phyloP scores from a whole-genome alignment of 352 stramenopile species.

The Pythium chondricola region DNA sequence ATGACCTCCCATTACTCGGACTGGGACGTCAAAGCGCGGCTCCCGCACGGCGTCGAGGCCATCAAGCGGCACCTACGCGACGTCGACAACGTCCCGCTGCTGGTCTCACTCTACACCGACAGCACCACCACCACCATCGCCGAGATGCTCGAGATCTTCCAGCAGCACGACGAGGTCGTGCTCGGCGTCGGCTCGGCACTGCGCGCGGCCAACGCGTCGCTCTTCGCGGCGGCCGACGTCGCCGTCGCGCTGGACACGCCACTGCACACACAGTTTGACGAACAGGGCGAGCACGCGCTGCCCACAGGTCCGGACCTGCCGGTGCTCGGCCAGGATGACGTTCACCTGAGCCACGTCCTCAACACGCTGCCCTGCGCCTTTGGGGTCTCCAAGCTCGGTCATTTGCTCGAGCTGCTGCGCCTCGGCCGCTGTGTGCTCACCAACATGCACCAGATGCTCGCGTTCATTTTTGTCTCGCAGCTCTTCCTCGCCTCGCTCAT shows the following conservation, averaged over 20 bases:
- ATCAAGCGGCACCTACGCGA: slow-evolving; percentile 96
- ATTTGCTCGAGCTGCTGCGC: slow-evolving; percentile 79
- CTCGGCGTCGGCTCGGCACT: slow-evolving; percentile 76
- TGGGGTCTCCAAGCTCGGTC: slow-evolving; percentile 56
- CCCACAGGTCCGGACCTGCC: slow-evolving; percentile 46
- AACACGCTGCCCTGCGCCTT: slow-evolving; percentile 80
- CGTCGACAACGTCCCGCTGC: slow-evolving; percentile 97
- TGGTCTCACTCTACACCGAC: slow-evolving; percentile 98
- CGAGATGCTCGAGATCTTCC: slow-evolving; percentile 90
- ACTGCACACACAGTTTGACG: slow-evolving; percentile 68
- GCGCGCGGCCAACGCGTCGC: slow-evolving; percentile 61
- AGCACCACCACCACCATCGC: slow-evolving; percentile 92
- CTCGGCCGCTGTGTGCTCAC: slow-evolving; percentile 74
- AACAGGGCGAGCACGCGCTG: too few relatives aligned
- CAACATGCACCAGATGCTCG: slow-evolving; percentile 78
- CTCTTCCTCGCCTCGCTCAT: slow-evolving; percentile 76
- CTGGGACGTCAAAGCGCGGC: slow-evolving; percentile 94
- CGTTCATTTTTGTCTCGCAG: slow-evolving; percentile 84
- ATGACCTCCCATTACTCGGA: slow-evolving; percentile 98
- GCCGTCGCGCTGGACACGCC: slow-evolving; percentile 62
- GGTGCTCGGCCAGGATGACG: slow-evolving; percentile 66
- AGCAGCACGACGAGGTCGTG: slow-evolving; percentile 79
- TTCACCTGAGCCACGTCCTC: slow-evolving; percentile 78
- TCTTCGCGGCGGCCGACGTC: slow-evolving; percentile 74
- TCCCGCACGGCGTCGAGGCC: slow-evolving; percentile 94